Evolutionary conservation across 2,329 filamentous ascomycete species (phyloP), one percentile per base, ranked within the genome.

Genomic region (Shiraia sp.): DNA sequence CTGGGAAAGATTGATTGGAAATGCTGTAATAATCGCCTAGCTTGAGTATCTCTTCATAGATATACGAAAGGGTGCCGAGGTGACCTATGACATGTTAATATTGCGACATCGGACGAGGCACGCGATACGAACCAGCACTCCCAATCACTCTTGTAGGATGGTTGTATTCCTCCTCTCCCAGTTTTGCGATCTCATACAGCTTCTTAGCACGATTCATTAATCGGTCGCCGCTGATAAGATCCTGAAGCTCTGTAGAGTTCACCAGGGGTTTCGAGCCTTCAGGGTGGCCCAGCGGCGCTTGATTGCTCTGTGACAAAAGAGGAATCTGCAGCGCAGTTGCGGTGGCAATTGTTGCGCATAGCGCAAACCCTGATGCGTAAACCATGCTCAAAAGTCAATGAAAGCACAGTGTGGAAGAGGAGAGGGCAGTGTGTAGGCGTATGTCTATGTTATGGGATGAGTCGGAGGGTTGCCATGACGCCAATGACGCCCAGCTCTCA

Each of bases 61-160:
- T 69, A 45, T 70, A 72, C 2, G 55, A 59, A 2, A 68, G 52
- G 8, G 65, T 68, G 22, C 63, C 65, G 23, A 61, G 40, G 37
- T 68, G 65, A 13, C 65, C 65, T 66, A 9, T n/a, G 14, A 13
- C 16, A 15, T 6, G 32, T 24, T 7, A 33, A 10, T 2, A 26
- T 33, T 3, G 34, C 60, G 14, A 63, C 38, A 33, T 37, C 24
- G n/a, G 34, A 25, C 23, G 24, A 22, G 10, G 1, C 15, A 6
- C 6, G 31, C n/a, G 14, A 39, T 52, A 61, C 52, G 48, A 55
- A 68, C 65, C 65, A 43, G 51, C 62, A 49, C 63, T 66, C 17
- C 65, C 65, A 32, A 68, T 68, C 13, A 68, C 63, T 46, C 68
- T 62, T 7, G 72, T 67, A n/a, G 72, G 73, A 32, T 70, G 69